A percentile compares a stretch with the other conserved stretches of the same genome.
Evolutionary conservation across 2,329 filamentous ascomycete genomes (phyloP).

Genomic region (Cladosporium velox): DNA sequence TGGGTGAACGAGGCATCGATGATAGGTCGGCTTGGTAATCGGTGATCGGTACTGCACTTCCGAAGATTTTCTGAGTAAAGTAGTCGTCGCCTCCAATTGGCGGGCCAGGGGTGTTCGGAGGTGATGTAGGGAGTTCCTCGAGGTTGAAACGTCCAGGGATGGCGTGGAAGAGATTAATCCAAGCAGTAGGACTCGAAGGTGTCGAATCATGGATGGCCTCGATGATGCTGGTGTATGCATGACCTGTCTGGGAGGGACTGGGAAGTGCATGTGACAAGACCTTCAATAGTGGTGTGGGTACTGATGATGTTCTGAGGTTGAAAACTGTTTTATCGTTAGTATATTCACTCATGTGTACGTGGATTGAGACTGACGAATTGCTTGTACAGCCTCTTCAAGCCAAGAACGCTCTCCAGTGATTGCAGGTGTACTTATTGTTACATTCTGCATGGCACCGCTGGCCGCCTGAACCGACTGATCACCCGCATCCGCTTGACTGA

Average conservation of each 20-base stretch:
- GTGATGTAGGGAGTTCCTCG: slow-evolving; percentile 63
- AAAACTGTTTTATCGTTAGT: slow-evolving; percentile 39
- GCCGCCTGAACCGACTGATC: slow-evolving; percentile 16
- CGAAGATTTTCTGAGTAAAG: slow-evolving; percentile 63
- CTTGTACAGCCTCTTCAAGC: slow-evolving; percentile 33
- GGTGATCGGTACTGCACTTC: slow-evolving; percentile 61
- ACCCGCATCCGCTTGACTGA: slow-evolving; percentile 13
- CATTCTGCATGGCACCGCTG: slow-evolving; percentile 15
- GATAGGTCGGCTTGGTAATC: slow-evolving; percentile 59
- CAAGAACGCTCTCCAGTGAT: slow-evolving; percentile 24
- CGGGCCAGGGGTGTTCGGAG: slow-evolving; percentile 59
- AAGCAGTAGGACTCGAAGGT: slow-evolving; percentile 54
- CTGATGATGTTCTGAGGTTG: slow-evolving; percentile 38
- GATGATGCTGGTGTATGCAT: slow-evolving; percentile 58
- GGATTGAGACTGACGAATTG: slow-evolving; percentile 32
- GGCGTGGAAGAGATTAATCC: slow-evolving; percentile 66
- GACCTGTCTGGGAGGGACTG: slow-evolving; percentile 52
- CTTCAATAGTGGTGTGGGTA: slow-evolving; percentile 48
- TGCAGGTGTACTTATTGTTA: slow-evolving; percentile 6
- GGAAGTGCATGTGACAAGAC: slow-evolving; percentile 63
- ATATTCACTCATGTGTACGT: not conserved
- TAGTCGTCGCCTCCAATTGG: slow-evolving; percentile 58
- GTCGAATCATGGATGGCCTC: slow-evolving; percentile 57
- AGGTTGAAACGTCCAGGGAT: slow-evolving; percentile 64
- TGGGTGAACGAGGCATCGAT: slow-evolving; percentile 53